phyloP scores from a whole-genome alignment of 345 rosid genomes.

The Mercurialis annua region DNA sequence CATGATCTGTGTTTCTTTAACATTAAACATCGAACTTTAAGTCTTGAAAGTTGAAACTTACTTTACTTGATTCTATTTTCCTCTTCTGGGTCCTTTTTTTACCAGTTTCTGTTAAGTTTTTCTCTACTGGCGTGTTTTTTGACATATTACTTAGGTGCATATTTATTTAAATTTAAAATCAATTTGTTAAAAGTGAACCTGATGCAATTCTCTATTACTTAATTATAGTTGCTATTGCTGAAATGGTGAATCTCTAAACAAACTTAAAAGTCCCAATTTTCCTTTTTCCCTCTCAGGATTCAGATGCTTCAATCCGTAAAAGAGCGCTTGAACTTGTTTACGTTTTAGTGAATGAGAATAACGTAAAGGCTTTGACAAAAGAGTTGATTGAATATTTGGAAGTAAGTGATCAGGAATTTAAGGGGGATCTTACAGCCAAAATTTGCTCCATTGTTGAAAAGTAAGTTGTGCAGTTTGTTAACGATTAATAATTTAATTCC shows the following conservation, averaged over 20 bases:
- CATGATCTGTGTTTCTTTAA: background rate
- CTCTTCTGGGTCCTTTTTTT: background rate
- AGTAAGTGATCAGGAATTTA: slow-evolving; percentile 93
- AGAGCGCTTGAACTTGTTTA: slow-evolving; percentile 92
- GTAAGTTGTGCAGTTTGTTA: slow-evolving; percentile 48
- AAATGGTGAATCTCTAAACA: background rate
- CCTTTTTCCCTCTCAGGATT: slow-evolving; percentile 62
- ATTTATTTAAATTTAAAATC: background rate
- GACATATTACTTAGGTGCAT: background rate
- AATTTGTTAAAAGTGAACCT: background rate
- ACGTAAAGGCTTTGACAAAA: slow-evolving; percentile 84
- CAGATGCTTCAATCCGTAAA: slow-evolving; percentile 97
- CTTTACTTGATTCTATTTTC: background rate
- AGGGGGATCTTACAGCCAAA: slow-evolving; percentile 97
- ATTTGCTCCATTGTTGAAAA: slow-evolving; percentile 94
- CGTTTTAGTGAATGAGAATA: slow-evolving; percentile 80
- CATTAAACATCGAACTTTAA: background rate
- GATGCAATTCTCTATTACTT: slow-evolving; percentile 6
- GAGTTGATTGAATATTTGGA: slow-evolving; percentile 95
- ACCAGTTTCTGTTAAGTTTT: background rate
- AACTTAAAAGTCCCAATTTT: slow-evolving; percentile 23
- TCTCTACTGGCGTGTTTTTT: background rate
- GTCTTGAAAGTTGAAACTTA: background rate
- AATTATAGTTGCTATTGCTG: slow-evolving; percentile 11
- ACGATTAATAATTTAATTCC: background rate